Conservation (phyloP, 78 protist species). For the Guillardia theta region DNA sequence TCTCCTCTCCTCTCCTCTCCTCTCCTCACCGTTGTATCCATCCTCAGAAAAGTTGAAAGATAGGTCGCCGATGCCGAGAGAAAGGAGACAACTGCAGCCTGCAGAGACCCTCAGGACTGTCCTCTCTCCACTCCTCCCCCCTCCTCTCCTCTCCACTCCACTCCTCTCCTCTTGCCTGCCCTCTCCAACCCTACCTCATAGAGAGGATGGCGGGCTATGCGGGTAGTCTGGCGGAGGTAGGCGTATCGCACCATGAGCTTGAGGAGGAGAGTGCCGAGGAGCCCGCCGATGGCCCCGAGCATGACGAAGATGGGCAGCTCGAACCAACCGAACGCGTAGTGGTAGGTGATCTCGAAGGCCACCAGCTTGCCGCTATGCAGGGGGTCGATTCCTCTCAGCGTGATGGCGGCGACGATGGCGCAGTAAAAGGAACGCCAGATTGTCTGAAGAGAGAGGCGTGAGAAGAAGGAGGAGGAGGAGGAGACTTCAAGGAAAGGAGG, state of each 20-base stretch:
- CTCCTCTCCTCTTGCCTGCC: no score
- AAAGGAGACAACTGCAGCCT: neutral
- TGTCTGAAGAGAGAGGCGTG: neutral
- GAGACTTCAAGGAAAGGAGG: neutral
- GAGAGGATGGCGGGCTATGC: neutral
- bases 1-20: no score
- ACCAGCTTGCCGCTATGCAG: neutral
- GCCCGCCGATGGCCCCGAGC: conserved; percentile 16
- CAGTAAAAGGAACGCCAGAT: conserved; percentile 20
- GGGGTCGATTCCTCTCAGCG: conserved; percentile 11
- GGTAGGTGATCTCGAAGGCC: neutral
- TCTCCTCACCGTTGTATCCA: conserved; percentile 18
- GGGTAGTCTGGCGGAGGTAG: neutral
- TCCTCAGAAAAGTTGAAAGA: neutral
- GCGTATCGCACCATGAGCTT: conserved; percentile 19
- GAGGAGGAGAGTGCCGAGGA: neutral
- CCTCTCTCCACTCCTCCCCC: no score
- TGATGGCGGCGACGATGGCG: conserved; percentile 30
- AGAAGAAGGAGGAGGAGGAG: neutral
- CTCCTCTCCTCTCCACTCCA: no score
- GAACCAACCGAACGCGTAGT: conserved; percentile 23
- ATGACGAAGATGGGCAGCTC: neutral
- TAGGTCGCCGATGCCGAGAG: neutral
- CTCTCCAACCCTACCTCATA: no score
- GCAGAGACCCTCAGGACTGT: no score